A percentile compares a stretch with the other conserved stretches of the same genome.
phyloP scores from a whole-genome alignment of 2,329 filamentous ascomycete species.

The Ophiostoma piceae region DNA sequence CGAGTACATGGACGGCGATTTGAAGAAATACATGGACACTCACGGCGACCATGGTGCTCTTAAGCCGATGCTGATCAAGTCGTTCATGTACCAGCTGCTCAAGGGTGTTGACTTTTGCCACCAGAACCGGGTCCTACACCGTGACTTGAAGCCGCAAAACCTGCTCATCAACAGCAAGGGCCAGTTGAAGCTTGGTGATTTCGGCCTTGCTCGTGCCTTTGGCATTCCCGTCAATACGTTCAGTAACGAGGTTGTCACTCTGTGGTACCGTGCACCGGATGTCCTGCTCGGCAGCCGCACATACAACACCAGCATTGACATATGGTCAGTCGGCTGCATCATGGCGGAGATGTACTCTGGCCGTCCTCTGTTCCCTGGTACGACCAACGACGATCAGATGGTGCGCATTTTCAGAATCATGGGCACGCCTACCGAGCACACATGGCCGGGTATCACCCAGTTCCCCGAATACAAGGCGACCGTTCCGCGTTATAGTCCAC shows the following conservation, averaged over 20 bases:
- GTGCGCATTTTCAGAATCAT: slow-evolving; percentile 97
- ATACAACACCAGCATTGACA: slow-evolving; percentile 99
- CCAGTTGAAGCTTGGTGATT: slow-evolving; percentile 87
- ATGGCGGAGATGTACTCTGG: slow-evolving; percentile 99
- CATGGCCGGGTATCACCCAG: slow-evolving; percentile 90
- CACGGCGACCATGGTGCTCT: slow-evolving; percentile 83
- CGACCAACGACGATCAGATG: slow-evolving; percentile 96
- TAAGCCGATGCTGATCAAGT: slow-evolving; percentile 88
- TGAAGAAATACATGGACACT: slow-evolving; percentile 98
- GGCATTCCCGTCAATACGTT: slow-evolving; percentile 98
- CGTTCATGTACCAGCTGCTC: slow-evolving; percentile 97
- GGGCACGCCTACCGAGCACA: slow-evolving; percentile 92
- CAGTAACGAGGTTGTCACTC: slow-evolving; percentile 93
- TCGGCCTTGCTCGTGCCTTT: slow-evolving; percentile 88
- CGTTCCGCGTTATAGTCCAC: slow-evolving; percentile 90
- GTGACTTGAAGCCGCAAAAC: slow-evolving; percentile 94
- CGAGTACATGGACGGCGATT: slow-evolving; percentile 96
- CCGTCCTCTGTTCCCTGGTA: slow-evolving; percentile 89
- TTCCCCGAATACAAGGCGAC: slow-evolving; percentile 97
- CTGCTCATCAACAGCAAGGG: slow-evolving; percentile 90
- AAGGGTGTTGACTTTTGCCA: slow-evolving; percentile 97
- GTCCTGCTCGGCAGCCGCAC: slow-evolving; percentile 89
- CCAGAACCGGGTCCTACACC: slow-evolving; percentile 91
- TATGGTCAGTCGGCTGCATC: slow-evolving; percentile 98
- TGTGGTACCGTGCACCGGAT: slow-evolving; percentile 96